phyloP scores from a whole-genome alignment of 1,139 yeast species.

The Yamadazyma blattariae region DNA sequence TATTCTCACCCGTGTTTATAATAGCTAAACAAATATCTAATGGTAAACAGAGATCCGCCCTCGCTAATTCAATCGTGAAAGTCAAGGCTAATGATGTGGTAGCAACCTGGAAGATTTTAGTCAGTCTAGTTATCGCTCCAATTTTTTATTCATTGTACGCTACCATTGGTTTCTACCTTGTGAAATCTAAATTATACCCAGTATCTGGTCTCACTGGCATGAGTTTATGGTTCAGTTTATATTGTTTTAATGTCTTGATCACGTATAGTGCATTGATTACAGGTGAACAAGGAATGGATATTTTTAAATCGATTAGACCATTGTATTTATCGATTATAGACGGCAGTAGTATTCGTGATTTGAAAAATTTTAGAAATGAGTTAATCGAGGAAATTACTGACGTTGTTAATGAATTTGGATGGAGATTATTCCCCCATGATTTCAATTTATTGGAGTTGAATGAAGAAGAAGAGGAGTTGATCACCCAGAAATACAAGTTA shows the following conservation, averaged over 20 bases:
- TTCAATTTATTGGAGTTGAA: conserved; percentile 42
- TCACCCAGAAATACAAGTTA: conserved; percentile 39
- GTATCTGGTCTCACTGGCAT: conserved; percentile 7
- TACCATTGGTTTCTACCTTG: conserved; percentile 54
- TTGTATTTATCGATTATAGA: conserved; percentile 69
- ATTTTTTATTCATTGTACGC: conserved; percentile 80
- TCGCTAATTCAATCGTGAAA: conserved; percentile 87
- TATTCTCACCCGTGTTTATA: conserved; percentile 85
- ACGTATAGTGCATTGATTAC: conserved; percentile 85
- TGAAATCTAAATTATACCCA: conserved; percentile 11
- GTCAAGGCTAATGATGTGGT: conserved; percentile 88
- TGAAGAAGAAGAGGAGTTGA: conserved; percentile 46
- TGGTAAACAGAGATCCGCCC: conserved; percentile 71
- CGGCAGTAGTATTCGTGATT: conserved; percentile 56
- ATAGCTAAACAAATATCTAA: conserved; percentile 72
- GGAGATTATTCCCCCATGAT: conserved; percentile 44
- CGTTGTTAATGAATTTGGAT: conserved; percentile 44
- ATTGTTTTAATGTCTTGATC: conserved; percentile 60
- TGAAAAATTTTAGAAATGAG: conserved; percentile 40
- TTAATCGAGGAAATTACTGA: conserved; percentile 43
- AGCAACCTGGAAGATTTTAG: conserved; percentile 94
- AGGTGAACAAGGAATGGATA: conserved; percentile 92
- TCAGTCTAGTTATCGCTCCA: conserved; percentile 88
- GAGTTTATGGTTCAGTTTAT: conserved; percentile 42
- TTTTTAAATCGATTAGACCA: conserved; percentile 80